Evolutionary conservation across 805 yeast species (phyloP), one percentile per base, ranked within the genome.

Genomic region (Spathaspora girioi): DNA sequence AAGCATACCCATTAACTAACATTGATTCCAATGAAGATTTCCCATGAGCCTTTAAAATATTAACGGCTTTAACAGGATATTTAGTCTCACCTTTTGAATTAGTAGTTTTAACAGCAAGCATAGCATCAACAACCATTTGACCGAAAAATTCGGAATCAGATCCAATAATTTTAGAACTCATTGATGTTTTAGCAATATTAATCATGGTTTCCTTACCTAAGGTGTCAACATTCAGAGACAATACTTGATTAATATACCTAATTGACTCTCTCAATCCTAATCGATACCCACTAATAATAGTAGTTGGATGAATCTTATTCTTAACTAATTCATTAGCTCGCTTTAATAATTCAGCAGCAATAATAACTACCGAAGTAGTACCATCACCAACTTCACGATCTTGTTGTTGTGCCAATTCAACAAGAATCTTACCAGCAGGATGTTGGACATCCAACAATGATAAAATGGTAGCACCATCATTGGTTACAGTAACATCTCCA

Each of bases 331-430:
- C 97, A 69, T 91, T 90, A 41, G 99, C 99, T 57, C 97, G 81
- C 63, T 88, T 88, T 63, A 94, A 77, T 51, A 94, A 75, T 71
- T 94, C 99, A 35, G 96, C 81, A 20, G 99, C 98, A 66, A 96
- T 86, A 55, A 94, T 91, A 41, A 94, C 99, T 47, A 94, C 99
- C 14, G 97, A 88, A 0, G 99, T 94, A 43, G 99, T 92, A 60
- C 98, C 98, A 65, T 92, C 98, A 54, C 97, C 99, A 49, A 94
- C 97, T 72, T 94, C 99, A 63, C 97, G 83, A 69, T 94, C 99
- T 75, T 94, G 99, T 70, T 94, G 98, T 69, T 94, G 97, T 2
- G 99, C 99, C 64, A 94, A 79, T 65, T 94, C 98, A 47, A 94
- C 99, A 52, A 94, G 76, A 61, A 94, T 94, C 73, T 91, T 93